Percentiles rank a stretch among this genome's conserved stretches.
Evolutionary conservation across 2,329 filamentous ascomycete species (phyloP).

Genomic region (Beauveria pseudobassiana): DNA sequence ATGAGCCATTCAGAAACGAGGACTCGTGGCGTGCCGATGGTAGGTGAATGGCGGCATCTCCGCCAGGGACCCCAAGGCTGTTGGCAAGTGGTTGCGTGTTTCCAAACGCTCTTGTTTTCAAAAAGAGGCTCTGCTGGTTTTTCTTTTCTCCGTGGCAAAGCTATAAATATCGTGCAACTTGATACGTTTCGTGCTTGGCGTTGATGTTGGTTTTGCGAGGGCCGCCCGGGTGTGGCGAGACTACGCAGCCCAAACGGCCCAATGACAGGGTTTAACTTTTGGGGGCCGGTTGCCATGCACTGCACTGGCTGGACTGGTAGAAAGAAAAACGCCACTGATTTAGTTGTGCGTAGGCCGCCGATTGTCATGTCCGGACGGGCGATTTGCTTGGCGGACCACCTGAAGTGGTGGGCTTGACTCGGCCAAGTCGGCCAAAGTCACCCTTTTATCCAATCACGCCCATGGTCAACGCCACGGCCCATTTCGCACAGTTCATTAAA

Average conservation of each 20-base stretch:
- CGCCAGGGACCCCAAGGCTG: too few species aligned
- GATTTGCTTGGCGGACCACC: conserved; percentile 5
- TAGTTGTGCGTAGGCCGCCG: neutral
- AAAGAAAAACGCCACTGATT: neutral
- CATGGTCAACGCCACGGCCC: too few species aligned
- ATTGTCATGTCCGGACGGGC: conserved; percentile 5
- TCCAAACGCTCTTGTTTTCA: neutral
- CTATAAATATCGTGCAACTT: conserved; percentile 8
- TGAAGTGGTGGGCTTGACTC: conserved; percentile 1
- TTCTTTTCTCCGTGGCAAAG: neutral
- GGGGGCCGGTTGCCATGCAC: neutral
- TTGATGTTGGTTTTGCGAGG: conserved; percentile 6
- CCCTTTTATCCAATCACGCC: neutral
- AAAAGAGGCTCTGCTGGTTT: too few species aligned
- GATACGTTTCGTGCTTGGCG: conserved; percentile 9
- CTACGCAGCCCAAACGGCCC: neutral
- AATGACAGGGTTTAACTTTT: neutral
- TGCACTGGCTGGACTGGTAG: too few species aligned
- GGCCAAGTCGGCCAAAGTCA: neutral
- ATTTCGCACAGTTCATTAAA: neutral
- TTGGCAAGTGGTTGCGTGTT: neutral
- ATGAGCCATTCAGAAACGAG: neutral
- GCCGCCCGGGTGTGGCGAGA: neutral
- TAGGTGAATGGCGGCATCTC: neutral
- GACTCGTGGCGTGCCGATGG: neutral